Evolutionary conservation across 2,329 filamentous ascomycete genomes (phyloP).

Genomic region (Fusarium xylarioides): DNA sequence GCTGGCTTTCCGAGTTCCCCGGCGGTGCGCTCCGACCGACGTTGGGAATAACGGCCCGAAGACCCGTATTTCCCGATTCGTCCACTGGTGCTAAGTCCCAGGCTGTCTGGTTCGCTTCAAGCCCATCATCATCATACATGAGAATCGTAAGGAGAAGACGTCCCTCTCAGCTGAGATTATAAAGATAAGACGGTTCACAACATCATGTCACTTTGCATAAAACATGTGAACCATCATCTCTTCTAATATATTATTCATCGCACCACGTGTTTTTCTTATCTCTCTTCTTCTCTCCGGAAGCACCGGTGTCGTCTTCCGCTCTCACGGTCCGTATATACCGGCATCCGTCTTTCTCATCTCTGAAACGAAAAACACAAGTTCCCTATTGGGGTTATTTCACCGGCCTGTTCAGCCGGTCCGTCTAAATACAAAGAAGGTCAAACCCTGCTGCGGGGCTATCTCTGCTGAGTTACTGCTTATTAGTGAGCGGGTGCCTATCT

Average conservation of each 20-base stretch:
- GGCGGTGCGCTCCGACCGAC: constrained; percentile 27
- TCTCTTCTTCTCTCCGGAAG: not conserved
- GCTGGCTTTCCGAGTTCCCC: constrained; percentile 5
- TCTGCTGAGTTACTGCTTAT: not conserved
- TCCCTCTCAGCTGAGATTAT: not conserved
- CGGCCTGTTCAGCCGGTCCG: constrained; percentile 18
- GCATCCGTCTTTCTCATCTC: constrained; percentile 7
- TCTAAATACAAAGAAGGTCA: constrained; percentile 1
- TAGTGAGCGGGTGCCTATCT: constrained; percentile 18
- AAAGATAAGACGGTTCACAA: constrained; percentile 1
- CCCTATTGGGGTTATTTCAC: constrained; percentile 8
- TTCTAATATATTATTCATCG: not conserved
- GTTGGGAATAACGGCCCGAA: constrained; percentile 34
- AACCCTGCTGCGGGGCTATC: not conserved
- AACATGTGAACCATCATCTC: not conserved
- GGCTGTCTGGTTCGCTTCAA: constrained; percentile 18
- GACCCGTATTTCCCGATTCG: constrained; percentile 27
- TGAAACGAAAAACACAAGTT: not conserved
- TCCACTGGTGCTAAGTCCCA: not conserved
- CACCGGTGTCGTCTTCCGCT: constrained; percentile 23
- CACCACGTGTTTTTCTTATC: not conserved
- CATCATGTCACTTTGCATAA: not conserved
- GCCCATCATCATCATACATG: not conserved
- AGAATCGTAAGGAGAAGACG: not conserved
- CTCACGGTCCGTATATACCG: constrained; percentile 41